Base-by-base conservation (phyloP, 805 yeast genomes). In the Metschnikowia santaceciliae region DNA sequence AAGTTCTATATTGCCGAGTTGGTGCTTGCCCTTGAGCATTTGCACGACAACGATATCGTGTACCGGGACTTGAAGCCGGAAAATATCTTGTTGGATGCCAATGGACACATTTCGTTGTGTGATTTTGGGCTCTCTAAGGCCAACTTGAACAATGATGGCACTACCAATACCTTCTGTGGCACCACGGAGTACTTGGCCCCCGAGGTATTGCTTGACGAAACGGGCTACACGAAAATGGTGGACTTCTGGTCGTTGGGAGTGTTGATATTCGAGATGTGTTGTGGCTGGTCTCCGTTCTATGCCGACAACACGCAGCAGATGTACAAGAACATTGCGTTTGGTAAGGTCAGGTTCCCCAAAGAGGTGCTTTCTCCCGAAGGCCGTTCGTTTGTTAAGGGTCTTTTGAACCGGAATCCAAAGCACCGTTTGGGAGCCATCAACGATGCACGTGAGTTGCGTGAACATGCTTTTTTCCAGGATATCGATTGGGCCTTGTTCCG, bases 241-340 rank as follows among this genome's bases (percentile, higher is more conserved):
- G 99, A 94, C 69, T 94, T 94, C 62, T 94, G 99, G 99, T 91
- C 98, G 2, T 74, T 94, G 52, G 99, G 99, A 53, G 99, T 94
- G 23, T 75, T 94, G 52, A 90, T 94, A 42, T 94, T 94, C 70
- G 99, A 94, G 73, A 94, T 94, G 99, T 91, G 98, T 70, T 94
- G 98, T 73, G 99, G 99, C 47, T 94, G 98, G 99, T 88, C 96
- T 4, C 99, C 99, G 49, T 94, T 94, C 69, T 94, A 90, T 64
- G 99, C 98, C 26, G 97, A 92, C 56, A 92, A 90, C 68, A 90
- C 96, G 46, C 98, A 94, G 74, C 97, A 94, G 70, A 94, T 94
- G 99, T 94, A 94, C 73, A 94, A 92, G 74, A 94, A 94, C 71
- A 94, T 94, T 74, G 99, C 98, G 4, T 94, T 90, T 71, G 99